Evolutionary conservation across 257 asterid species (phyloP).

Genomic region (Capsicum baccatum): DNA sequence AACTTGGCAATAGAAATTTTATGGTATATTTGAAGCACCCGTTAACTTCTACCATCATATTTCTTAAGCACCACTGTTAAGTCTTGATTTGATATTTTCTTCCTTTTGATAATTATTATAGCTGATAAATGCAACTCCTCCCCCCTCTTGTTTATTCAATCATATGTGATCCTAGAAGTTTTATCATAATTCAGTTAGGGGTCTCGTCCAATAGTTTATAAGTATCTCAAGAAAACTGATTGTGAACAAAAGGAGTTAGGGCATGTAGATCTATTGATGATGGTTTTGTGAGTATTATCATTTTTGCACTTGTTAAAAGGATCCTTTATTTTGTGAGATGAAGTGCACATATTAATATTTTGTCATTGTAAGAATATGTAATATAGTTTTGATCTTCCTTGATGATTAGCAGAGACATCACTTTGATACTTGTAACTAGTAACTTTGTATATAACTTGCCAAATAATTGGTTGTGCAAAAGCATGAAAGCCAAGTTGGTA

Average conservation of each 20-base stretch:
- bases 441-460: neutral
- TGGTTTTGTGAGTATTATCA: neutral
- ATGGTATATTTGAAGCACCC: conserved; percentile 46
- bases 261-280: neutral
- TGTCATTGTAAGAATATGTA: neutral
- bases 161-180: neutral
- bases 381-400: neutral
- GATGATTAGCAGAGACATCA: neutral
- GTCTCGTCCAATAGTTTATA: neutral
- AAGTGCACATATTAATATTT: neutral
- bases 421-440: neutral
- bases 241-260: neutral
- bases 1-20: conserved; percentile 72
- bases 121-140: conserved; percentile 1
- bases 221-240: neutral
- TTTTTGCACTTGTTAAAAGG: conserved; percentile 3
- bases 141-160: neutral
- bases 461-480: neutral
- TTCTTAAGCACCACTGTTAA: too few species aligned
- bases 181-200: neutral
- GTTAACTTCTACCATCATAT: neutral
- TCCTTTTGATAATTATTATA: neutral
- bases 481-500: neutral
- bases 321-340: neutral
- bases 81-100: too few species aligned